Base-by-base conservation (phyloP, 208 protist species). In the Leptomonas seymouri region DNA sequence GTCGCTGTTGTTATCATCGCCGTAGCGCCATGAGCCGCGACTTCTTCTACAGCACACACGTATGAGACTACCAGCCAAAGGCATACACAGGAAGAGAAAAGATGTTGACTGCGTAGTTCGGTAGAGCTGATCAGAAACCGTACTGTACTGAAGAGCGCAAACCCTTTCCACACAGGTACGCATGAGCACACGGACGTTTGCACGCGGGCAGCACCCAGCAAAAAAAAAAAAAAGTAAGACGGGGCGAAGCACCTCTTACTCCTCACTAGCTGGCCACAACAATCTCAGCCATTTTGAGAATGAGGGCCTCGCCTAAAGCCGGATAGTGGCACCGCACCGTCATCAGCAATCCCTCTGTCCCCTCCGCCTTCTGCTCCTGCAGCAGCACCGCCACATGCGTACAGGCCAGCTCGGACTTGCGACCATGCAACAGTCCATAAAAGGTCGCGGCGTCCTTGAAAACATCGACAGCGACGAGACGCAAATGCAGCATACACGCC, bases 371-470 rank as follows among this genome's bases (percentile, higher is more conserved):
- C 41, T 76, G 72, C 56, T 91, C 82, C 21, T 77, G 78, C 31
- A 94, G 76, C 27, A 95, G 65, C 21, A 91, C 79, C 0, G 87
- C 86, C 12, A 96, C 80, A 65, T 93, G 86, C 11, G 76, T 72
- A 21, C 42, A 49, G 11, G 72, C 42, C 21, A 53, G 53, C 20
- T 82, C 54, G 2, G 81, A 82, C 76, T 90, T 94, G 15, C 83
- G 77, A 9, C 73, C 63, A 21, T 91, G 84, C 42, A 95, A 31
- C 30, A 85, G 34, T 25, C 90, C 87, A 48, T 89, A 78, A 28
- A 93, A 76, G 4, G 84, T 84, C 4, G 75, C 70, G 15, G 76
- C 76, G 67, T 95, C 87, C 45, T 83, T 89, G 71, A 93, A 89
- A 1, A 91, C 67, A 15, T 95, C 90, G 12, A 95, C 78, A 9